Conservation (phyloP, 345 rosid species). For the Gossypium australe region DNA sequence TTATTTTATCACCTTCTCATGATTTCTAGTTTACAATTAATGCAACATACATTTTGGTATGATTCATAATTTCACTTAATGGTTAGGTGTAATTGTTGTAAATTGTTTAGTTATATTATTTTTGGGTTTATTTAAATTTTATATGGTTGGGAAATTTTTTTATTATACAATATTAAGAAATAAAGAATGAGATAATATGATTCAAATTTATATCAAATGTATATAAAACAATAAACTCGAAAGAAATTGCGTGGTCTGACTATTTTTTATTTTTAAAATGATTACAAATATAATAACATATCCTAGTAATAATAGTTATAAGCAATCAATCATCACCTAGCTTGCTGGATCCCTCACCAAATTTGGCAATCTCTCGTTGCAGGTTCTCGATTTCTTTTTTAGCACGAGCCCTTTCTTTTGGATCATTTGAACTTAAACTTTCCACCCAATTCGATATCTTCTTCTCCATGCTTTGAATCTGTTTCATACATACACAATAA, state of each 20-base stretch:
- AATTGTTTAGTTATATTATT: no score
- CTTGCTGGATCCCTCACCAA: slow-evolving; percentile 13
- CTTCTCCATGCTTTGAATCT: slow-evolving; percentile 43
- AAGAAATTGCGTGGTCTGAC: background rate
- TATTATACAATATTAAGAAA: no score
- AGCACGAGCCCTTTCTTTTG: slow-evolving; percentile 31
- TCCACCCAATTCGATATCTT: slow-evolving; percentile 17
- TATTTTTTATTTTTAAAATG: background rate
- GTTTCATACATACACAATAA: background rate
- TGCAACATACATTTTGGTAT: no score
- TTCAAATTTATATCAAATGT: no score
- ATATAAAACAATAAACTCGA: no score
- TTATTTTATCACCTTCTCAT: no score
- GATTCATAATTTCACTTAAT: no score
- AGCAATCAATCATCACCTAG: background rate
- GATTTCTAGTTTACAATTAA: no score
- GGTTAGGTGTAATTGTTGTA: no score
- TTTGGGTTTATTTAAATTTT: no score
- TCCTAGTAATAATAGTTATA: background rate
- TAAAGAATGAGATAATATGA: no score
- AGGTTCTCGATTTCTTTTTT: slow-evolving; percentile 30
- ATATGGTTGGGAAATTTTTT: no score
- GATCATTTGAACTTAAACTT: slow-evolving; percentile 10
- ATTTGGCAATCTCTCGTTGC: slow-evolving; percentile 18
- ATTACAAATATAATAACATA: background rate